Conservation (phyloP, 257 asterid species). For the Solanum clarkiae region DNA sequence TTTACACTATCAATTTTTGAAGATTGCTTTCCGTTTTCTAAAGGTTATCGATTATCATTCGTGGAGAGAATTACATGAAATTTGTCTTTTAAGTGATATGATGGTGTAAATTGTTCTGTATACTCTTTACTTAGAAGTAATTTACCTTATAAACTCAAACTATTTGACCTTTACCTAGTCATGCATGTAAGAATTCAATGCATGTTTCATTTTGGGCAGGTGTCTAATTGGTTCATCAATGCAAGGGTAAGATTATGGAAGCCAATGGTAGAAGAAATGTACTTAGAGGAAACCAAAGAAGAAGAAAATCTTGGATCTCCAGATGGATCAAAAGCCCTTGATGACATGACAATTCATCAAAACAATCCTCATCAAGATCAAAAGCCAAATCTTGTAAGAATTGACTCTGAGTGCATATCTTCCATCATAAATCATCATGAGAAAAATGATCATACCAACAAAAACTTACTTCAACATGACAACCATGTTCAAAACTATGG, state of each 20-base stretch:
- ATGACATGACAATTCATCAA: conserved; percentile 1
- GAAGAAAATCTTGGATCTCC: conserved; percentile 12
- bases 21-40: too few relatives aligned
- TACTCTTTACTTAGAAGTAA: not conserved
- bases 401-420: conserved; percentile 71
- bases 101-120: not conserved
- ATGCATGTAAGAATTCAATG: not conserved
- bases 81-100: too few relatives aligned
- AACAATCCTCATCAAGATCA: conserved; percentile 29
- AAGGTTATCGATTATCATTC: too few relatives aligned
- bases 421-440: conserved; percentile 41
- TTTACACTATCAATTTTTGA: not conserved
- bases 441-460: conserved; percentile 13
- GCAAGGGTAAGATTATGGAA: conserved; percentile 96
- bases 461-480: conserved; percentile 14
- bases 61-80: too few relatives aligned
- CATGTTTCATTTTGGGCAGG: conserved; percentile 20
- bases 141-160: not conserved
- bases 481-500: conserved; percentile 5
- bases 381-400: conserved; percentile 58
- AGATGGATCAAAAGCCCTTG: conserved; percentile 8
- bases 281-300: conserved; percentile 68
- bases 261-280: conserved; percentile 99
- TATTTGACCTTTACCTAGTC: conserved; percentile 2
- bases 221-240: conserved; percentile 92